Conservation (phyloP, 768 basidiomycete genomes). For the Trametes cubensis region DNA sequence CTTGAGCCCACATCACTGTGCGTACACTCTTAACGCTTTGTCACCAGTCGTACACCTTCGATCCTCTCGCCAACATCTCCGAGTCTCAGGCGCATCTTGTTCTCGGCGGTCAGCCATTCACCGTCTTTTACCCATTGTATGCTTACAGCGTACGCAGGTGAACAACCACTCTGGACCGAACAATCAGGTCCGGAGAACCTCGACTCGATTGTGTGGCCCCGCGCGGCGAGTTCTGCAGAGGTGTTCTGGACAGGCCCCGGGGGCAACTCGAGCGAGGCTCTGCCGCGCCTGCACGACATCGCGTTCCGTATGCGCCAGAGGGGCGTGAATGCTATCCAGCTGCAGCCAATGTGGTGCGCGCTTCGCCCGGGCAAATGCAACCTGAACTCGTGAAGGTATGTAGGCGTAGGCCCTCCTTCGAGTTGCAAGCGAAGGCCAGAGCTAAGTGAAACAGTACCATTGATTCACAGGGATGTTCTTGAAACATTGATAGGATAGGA, state of each 20-base stretch:
- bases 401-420: neutral
- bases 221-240: slow-evolving; percentile 72
- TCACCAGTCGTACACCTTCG: slow-evolving; percentile 63
- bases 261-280: slow-evolving; percentile 43
- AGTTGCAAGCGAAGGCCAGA: too few species aligned
- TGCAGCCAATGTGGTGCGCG: slow-evolving; percentile 78
- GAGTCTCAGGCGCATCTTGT: slow-evolving; percentile 53
- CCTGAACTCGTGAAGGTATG: slow-evolving; percentile 12
- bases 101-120: slow-evolving; percentile 57
- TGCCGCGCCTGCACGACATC: slow-evolving; percentile 69
- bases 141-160: slow-evolving; percentile 40
- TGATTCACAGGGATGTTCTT: too few species aligned
- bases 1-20: neutral
- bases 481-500: too few species aligned
- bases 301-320: slow-evolving; percentile 62
- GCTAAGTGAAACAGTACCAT: too few species aligned
- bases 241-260: slow-evolving; percentile 71
- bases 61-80: slow-evolving; percentile 64
- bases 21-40: slow-evolving; percentile 22
- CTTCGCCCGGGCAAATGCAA: slow-evolving; percentile 57
- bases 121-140: neutral
- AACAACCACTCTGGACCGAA: slow-evolving; percentile 75
- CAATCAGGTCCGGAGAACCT: slow-evolving; percentile 71
- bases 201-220: slow-evolving; percentile 72
- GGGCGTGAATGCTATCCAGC: slow-evolving; percentile 58